A percentile compares a stretch with the other conserved stretches of the same genome.
phyloP scores from a whole-genome alignment of 176 grass and related monocot species.

The Luzula sylvatica region DNA sequence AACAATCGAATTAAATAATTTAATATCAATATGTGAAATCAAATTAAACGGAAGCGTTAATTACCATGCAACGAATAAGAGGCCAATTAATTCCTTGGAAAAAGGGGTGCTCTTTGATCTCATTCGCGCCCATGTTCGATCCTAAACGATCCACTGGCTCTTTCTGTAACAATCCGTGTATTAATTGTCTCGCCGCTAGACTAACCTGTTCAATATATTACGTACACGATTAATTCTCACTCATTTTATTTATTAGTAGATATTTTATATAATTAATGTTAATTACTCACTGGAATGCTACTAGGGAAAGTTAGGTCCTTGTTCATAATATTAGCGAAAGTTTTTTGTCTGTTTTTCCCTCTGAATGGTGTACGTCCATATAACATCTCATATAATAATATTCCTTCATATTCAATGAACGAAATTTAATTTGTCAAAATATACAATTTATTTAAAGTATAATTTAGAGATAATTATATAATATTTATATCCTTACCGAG shows the following conservation, averaged over 20 bases:
- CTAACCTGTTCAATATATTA: constrained; percentile 49
- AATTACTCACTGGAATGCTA: constrained; percentile 70
- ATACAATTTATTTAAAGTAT: not conserved
- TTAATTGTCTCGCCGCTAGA: constrained; percentile 65
- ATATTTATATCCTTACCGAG: constrained; percentile 50
- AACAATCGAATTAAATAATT: constrained; percentile 1
- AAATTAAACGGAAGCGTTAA: constrained; percentile 21
- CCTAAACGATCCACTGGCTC: constrained; percentile 72
- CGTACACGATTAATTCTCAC: no score
- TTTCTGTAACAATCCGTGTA: constrained; percentile 75
- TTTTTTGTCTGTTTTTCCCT: constrained; percentile 94
- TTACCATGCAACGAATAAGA: constrained; percentile 96
- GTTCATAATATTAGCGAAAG: constrained; percentile 81
- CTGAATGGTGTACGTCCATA: constrained; percentile 97
- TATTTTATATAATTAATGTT: constrained; percentile 2
- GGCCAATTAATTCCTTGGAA: constrained; percentile 78
- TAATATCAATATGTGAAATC: not conserved
- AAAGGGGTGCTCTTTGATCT: constrained; percentile 88
- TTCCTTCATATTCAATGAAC: constrained; percentile 47
- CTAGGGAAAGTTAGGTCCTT: constrained; percentile 94
- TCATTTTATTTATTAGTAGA: constrained; percentile 1
- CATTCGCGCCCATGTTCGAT: constrained; percentile 73
- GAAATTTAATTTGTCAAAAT: not conserved
- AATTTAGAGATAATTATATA: not conserved
- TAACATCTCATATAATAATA: constrained; percentile 94